Evolutionary conservation across 2,329 filamentous ascomycete species (phyloP), one percentile per base, ranked within the genome.

Genomic region (Talaromyces amestolkiae): DNA sequence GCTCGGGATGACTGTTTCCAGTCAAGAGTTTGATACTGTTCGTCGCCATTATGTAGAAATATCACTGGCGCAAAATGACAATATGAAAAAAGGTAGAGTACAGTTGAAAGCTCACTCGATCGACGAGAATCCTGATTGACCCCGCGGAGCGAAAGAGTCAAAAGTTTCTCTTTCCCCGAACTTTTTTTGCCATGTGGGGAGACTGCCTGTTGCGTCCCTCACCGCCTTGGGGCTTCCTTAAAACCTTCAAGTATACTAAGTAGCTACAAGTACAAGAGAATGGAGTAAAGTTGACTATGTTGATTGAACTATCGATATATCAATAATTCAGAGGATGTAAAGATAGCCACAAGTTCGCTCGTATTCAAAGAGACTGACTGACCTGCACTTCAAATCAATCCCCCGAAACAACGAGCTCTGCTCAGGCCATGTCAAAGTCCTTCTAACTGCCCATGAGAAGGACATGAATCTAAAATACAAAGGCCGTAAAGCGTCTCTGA

Each of bases 11-110:
- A 77, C 88, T 91, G 81, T 91, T 91, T 72, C 89, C 89, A 72
- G 89, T 91, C 76, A 91, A 82, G 69, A 91, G 81, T 79, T 91
- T 91, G 76, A 91, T 91, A 43, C 86, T 89, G 79, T 91, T 91
- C 68, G 87, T 85, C 70, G 89, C 85, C 89, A 91, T 68, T 6
- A 22, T 49, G 17, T 3, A 3, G 15, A 17, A 31, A 24, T 65
- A 37, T 54, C 19, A 11, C 47, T 3, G 43, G 39, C 53, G 27
- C 37, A 22, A 59, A 33, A 51, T 10, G 3, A 45, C 22, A 59
- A 45, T 58, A 19, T 10, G 17, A 13, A 8, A 5, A 47, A 22
- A 9, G 7, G 11, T 13, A 22, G 33, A 58, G 37, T 19, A 24
- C 10, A 27, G 15, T 24, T 24, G 13, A 47, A 13, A 19, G 31